A percentile compares a stretch with the other conserved stretches of the same genome.
phyloP scores from a whole-genome alignment of 75 land plant species.

The Azolla pinnata region DNA sequence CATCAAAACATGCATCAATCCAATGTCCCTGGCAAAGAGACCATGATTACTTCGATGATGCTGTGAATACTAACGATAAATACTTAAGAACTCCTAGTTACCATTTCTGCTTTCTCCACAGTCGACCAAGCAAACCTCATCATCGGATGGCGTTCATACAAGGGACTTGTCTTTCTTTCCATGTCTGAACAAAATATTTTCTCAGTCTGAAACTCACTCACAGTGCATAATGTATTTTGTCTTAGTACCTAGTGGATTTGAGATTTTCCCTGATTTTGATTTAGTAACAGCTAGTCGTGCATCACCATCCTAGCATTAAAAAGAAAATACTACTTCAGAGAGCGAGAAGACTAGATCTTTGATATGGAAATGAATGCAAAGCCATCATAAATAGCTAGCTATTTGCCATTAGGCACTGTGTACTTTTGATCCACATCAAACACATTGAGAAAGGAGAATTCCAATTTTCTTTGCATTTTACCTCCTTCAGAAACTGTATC shows the following conservation, averaged over 20 bases:
- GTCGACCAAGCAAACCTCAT: slow-evolving; percentile 75
- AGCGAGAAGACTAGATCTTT: too few relatives aligned
- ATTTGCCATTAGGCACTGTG: too few relatives aligned
- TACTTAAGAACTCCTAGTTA: slow-evolving; percentile 1
- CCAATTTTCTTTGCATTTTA: too few relatives aligned
- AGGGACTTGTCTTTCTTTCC: slow-evolving; percentile 40
- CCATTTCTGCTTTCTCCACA: slow-evolving; percentile 66
- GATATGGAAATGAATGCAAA: too few relatives aligned
- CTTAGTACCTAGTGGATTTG: background rate
- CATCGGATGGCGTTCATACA: slow-evolving; percentile 73
- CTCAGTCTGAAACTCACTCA: background rate
- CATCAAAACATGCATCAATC: slow-evolving; percentile 44
- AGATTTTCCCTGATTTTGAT: background rate
- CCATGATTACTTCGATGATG: background rate
- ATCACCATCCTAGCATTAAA: slow-evolving; percentile 5
- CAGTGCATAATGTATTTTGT: background rate
- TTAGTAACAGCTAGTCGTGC: background rate
- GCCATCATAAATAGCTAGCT: too few relatives aligned
- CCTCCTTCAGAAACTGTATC: slow-evolving; percentile 53
- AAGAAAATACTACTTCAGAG: too few relatives aligned
- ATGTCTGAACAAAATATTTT: slow-evolving; percentile 24
- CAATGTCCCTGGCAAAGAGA: slow-evolving; percentile 51
- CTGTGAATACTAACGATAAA: background rate
- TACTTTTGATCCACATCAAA: too few relatives aligned
- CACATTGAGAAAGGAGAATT: too few relatives aligned